Percentiles rank a stretch among this genome's conserved stretches.
Evolutionary conservation across 1,139 yeast genomes (phyloP).

Genomic region (Ashbya aceris): DNA sequence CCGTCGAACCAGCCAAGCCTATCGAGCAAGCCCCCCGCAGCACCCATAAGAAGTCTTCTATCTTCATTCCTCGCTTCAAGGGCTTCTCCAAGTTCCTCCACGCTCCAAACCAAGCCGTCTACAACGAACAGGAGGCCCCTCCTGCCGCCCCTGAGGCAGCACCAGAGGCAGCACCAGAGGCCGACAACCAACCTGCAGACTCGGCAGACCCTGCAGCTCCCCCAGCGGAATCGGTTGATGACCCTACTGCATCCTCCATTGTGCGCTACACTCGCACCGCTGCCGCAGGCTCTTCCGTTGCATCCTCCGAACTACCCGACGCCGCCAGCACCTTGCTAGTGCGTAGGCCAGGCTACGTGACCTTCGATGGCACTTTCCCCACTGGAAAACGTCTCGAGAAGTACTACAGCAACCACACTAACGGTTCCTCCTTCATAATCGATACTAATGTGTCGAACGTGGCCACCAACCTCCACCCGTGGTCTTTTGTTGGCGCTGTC

Average conservation of each 20-base stretch:
- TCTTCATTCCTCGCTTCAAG: no score
- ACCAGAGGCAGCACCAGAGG: no score
- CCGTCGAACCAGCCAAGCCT: no score
- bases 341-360: background rate
- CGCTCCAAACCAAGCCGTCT: no score
- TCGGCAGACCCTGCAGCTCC: no score
- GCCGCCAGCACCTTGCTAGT: constrained; percentile 2
- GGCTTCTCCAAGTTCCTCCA: no score
- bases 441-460: constrained; percentile 1
- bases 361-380: constrained; percentile 3
- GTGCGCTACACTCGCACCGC: background rate
- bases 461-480: constrained; percentile 3
- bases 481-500: constrained; percentile 9
- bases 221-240: background rate
- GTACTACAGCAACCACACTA: constrained; percentile 1
- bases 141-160: no score
- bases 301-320: background rate
- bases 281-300: background rate
- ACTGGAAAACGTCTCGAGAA: constrained; percentile 1
- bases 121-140: no score
- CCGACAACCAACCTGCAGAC: no score
- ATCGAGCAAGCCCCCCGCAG: no score
- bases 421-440: constrained; percentile 1
- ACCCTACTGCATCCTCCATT: background rate
- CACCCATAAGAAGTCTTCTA: no score